A percentile compares a stretch with the other conserved stretches of the same genome.
phyloP scores from a whole-genome alignment of 352 stramenopile species.

The Globisporangium spiculum region DNA sequence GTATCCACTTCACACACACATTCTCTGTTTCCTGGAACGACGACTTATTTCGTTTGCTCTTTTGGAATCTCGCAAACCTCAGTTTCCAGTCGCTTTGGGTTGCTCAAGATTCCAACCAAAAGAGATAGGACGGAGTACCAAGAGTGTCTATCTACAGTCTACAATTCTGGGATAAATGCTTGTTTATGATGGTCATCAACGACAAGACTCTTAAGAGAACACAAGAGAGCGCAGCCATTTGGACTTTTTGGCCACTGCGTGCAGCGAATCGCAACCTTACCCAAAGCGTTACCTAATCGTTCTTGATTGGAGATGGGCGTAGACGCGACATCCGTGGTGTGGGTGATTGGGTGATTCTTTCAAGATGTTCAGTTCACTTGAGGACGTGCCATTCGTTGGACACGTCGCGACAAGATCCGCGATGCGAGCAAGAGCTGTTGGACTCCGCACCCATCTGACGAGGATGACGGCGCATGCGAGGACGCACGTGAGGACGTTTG shows the following conservation, averaged over 20 bases:
- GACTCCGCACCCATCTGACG: conserved; percentile 7
- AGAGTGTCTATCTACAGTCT: not conserved
- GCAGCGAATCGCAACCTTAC: not conserved
- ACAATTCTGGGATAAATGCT: not conserved
- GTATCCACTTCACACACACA: not conserved
- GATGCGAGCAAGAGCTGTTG: conserved; percentile 9
- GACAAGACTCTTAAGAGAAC: not conserved
- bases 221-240: too few relatives aligned
- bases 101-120: not conserved
- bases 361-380: conserved; percentile 2
- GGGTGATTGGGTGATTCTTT: not conserved
- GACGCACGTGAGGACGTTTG: not conserved
- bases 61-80: not conserved
- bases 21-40: not conserved
- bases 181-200: not conserved
- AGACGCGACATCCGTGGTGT: not conserved
- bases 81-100: not conserved
- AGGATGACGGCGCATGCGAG: not conserved
- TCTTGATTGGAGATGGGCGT: conserved; percentile 1
- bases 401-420: conserved; percentile 9
- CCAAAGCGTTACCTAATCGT: conserved; percentile 9
- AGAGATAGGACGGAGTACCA: not conserved
- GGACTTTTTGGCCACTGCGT: not conserved
- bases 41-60: not conserved
- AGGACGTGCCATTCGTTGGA: conserved; percentile 11